These are phyloP conservation scores for Cytospora piceicola DNA, from an alignment of 2,329 filamentous ascomycete genomes.

Conservation along the genomic window DNA sequence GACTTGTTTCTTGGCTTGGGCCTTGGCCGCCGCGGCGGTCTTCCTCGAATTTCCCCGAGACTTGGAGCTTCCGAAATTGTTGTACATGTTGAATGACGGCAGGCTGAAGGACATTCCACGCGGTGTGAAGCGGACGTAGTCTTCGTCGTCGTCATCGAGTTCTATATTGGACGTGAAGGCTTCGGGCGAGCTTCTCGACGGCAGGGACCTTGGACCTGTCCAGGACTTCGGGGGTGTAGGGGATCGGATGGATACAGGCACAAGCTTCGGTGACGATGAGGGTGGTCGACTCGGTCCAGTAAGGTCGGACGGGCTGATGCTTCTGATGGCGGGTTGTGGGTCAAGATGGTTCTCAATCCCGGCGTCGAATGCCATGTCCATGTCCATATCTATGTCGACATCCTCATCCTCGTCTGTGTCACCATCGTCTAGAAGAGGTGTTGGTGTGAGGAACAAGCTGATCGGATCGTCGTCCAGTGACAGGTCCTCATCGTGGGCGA, in stretches of 20 bases:
- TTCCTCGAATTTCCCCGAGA: conserved; percentile 23
- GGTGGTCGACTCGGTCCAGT: conserved; percentile 52
- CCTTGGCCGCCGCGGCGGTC: conserved; percentile 22
- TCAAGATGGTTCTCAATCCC: conserved; percentile 58
- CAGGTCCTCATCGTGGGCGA: conserved; percentile 40
- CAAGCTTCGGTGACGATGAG: conserved; percentile 41
- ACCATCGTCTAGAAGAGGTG: conserved; percentile 47
- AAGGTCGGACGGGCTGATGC: conserved; percentile 60
- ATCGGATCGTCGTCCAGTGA: conserved; percentile 55
- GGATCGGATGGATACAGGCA: conserved; percentile 31
- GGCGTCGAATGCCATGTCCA: conserved; percentile 55
- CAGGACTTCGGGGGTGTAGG: conserved; percentile 47
- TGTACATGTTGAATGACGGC: conserved; percentile 37
- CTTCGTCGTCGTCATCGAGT: conserved; percentile 47
- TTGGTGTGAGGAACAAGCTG: conserved; percentile 59
- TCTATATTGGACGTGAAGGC: conserved; percentile 43
- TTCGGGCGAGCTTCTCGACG: conserved; percentile 46
- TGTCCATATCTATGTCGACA: conserved; percentile 41
- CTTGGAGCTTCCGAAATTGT: conserved; percentile 27
- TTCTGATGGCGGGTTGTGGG: conserved; percentile 53
- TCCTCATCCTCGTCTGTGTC: conserved; percentile 45
- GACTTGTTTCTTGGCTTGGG: conserved; percentile 29
- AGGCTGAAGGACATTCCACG: conserved; percentile 41
- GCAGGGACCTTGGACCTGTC: conserved; percentile 38
- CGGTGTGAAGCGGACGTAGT: conserved; percentile 48